Base-by-base conservation (phyloP, 1,284 basidiomycete genomes). In the Xerocomus minutiporus region DNA sequence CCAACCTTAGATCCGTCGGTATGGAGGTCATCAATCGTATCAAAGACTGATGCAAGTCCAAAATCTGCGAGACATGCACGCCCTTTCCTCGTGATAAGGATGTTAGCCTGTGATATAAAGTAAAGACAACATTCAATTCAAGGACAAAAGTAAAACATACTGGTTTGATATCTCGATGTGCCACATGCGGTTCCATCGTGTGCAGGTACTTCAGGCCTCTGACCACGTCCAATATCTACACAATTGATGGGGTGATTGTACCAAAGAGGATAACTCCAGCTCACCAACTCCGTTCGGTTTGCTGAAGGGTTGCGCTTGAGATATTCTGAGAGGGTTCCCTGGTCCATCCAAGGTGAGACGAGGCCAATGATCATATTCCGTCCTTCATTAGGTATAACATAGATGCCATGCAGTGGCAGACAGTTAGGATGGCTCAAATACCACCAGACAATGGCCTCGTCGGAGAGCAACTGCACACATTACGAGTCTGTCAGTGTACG, bases 331-430 rank as follows among this genome's bases (percentile, higher is more conserved):
- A 70, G 40, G 1, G 52, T 70, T 39, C 61, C 65, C 4, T 53
- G 50, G 4, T 55, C 29, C 68, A 70, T 69, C 68, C 68, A 66
- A 8, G 68, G 65, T 13, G 66, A 66, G 40, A 66, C 61, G 20
- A 66, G 54, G 2, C 57, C 52, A 39, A 25, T 2, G 8, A 9
- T 46, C 32, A 57, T 43, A 35, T 54, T 29, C 12, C 39, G 50
- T 6, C 43, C 49, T 8, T 48, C 46, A 1, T 5, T 23, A 26
- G 41, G 31, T 25, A 57, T 54, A 7, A 6, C 13, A 28, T 58
- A 65, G 12, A 61, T 28, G 12, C 66, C 64, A 48, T 67, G 61
- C 12, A 65, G 17, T 8, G 66, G 64, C 25, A 65, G 32, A 20
- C 66, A 65, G 28, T 65, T 67, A 1, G 64, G 64, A 45, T 68